Percentiles rank a stretch among this genome's conserved stretches.
Conservation (phyloP, 441 rosid genomes). For the Iberis amara region DNA sequence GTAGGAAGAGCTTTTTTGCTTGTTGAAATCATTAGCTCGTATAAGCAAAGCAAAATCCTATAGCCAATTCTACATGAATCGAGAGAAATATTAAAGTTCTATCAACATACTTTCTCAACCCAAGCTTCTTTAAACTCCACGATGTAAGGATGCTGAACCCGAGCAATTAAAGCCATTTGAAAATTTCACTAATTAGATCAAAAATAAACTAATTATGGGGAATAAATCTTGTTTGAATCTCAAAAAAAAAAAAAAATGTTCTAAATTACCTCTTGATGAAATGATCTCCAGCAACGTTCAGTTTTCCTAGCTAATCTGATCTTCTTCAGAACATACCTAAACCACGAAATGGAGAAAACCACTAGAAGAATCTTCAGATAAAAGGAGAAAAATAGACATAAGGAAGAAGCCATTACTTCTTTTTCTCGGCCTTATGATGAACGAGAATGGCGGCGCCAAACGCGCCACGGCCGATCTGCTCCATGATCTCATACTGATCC, state of each 20-base stretch:
- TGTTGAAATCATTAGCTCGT: conserved; percentile 20
- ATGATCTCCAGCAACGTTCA: conserved; percentile 92
- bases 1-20: no score
- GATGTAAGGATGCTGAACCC: conserved; percentile 80
- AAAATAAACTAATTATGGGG: not conserved
- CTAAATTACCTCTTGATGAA: conserved; percentile 76
- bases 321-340: conserved; percentile 93
- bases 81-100: not conserved
- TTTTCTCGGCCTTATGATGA: conserved; percentile 80
- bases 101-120: conserved; percentile 85
- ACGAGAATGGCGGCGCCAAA: conserved; percentile 96
- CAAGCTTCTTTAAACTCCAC: conserved; percentile 96
- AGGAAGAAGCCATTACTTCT: conserved; percentile 42
- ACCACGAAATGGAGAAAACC: not conserved
- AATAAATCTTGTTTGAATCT: conserved; percentile 8
- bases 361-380: not conserved
- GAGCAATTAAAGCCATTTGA: conserved; percentile 87
- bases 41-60: conserved; percentile 8
- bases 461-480: conserved; percentile 98
- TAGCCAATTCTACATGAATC: not conserved
- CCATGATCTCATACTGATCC: conserved; percentile 99
- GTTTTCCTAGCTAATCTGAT: conserved; percentile 89
- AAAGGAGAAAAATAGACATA: not conserved
- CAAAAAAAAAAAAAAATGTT: not conserved
- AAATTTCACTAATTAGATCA: conserved; percentile 9